These are phyloP conservation scores for Handroanthus guayacan DNA, from an alignment of 257 asterid species.

Conservation along the genomic window DNA sequence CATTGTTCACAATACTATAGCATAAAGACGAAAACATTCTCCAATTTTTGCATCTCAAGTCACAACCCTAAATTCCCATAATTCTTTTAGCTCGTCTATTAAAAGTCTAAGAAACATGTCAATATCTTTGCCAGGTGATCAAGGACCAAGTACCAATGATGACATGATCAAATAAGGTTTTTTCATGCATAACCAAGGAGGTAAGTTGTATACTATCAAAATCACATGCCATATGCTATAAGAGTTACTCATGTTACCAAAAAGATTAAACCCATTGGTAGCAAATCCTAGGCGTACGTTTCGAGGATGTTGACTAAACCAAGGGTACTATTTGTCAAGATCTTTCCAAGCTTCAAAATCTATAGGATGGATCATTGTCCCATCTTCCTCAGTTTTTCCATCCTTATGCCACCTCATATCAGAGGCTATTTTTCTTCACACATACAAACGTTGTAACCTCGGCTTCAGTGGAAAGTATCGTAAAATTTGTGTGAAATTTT, in stretches of 20 bases:
- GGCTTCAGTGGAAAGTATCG: constrained; percentile 14
- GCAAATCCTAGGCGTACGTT: constrained; percentile 13
- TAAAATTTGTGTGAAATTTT: background rate
- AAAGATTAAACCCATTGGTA: constrained; percentile 2
- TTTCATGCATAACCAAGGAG: background rate
- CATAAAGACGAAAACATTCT: background rate
- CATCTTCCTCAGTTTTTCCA: background rate
- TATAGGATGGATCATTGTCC: background rate
- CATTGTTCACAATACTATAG: too few species aligned
- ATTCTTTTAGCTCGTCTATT: too few species aligned
- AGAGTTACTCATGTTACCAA: background rate
- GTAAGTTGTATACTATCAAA: background rate
- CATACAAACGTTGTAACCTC: constrained; percentile 2
- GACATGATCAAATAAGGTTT: background rate
- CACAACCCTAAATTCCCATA: too few species aligned
- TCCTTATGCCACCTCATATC: constrained; percentile 35
- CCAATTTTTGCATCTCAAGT: too few species aligned
- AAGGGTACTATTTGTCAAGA: too few species aligned
- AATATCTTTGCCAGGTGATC: background rate
- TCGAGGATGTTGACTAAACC: background rate
- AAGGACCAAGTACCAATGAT: background rate
- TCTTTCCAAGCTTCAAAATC: constrained; percentile 13
- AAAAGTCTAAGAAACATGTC: too few species aligned
- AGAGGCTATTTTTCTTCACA: background rate
- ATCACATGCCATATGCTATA: background rate